Conservation (phyloP, 352 stramenopile genomes). For the Globisporangium irregulare region DNA sequence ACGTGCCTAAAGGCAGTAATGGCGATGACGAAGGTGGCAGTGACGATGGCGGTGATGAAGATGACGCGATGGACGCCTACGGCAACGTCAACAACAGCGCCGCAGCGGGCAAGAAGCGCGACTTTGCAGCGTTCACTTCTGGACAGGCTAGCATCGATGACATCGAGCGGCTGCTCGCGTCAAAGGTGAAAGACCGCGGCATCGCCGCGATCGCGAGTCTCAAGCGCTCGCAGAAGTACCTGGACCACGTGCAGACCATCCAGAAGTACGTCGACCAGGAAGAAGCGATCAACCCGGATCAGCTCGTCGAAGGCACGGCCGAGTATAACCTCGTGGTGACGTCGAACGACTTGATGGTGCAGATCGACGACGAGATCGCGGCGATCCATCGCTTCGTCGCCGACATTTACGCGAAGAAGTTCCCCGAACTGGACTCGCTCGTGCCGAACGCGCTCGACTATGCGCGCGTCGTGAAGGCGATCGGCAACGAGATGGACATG, state of each 20-base stretch:
- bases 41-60: conserved; percentile 23
- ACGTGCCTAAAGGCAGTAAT: conserved; percentile 11
- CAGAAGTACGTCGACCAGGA: conserved; percentile 44
- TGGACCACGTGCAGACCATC: conserved; percentile 68
- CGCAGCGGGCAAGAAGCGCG: conserved; percentile 20
- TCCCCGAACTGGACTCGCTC: conserved; percentile 94
- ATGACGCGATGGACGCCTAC: conserved; percentile 19
- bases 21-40: conserved; percentile 18
- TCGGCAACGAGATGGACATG: conserved; percentile 94
- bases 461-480: conserved; percentile 87
- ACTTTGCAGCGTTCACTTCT: conserved; percentile 20
- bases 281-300: conserved; percentile 25
- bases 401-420: conserved; percentile 92
- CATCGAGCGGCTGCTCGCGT: conserved; percentile 38
- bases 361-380: conserved; percentile 93
- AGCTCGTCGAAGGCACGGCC: conserved; percentile 54
- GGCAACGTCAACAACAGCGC: conserved; percentile 11
- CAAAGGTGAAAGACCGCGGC: conserved; percentile 44
- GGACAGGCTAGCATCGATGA: conserved; percentile 25
- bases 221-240: conserved; percentile 71
- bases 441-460: conserved; percentile 92
- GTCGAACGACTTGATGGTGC: conserved; percentile 91
- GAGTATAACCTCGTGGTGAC: conserved; percentile 88
- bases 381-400: conserved; percentile 89
- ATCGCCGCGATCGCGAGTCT: conserved; percentile 63